Conservation (phyloP, 2,329 filamentous ascomycete genomes). For the Aulographum hederae region DNA sequence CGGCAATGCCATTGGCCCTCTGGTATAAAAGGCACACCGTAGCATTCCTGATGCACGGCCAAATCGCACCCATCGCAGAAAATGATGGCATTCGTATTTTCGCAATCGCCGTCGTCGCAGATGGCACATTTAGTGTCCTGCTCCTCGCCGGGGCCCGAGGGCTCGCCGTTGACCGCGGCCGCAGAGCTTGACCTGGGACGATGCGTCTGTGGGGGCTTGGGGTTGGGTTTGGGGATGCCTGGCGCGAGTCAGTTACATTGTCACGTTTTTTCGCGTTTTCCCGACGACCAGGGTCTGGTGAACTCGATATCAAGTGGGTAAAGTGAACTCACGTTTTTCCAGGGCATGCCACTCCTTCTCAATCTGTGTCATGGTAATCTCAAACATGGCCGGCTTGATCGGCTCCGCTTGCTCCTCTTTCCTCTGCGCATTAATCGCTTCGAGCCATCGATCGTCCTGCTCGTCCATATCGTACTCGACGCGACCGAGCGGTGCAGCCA, state of each 20-base stretch:
- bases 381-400: slow-evolving; percentile 86
- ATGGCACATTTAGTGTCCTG: slow-evolving; percentile 96
- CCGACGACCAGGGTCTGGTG: slow-evolving; percentile 1
- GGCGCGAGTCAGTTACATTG: slow-evolving; percentile 1
- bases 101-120: slow-evolving; percentile 97
- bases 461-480: slow-evolving; percentile 99
- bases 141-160: slow-evolving; percentile 63
- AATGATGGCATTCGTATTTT: slow-evolving; percentile 97
- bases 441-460: slow-evolving; percentile 92
- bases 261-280: slow-evolving; percentile 2
- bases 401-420: slow-evolving; percentile 56
- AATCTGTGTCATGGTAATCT: slow-evolving; percentile 96
- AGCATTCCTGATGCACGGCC: slow-evolving; percentile 96
- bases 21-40: slow-evolving; percentile 94
- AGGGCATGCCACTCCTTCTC: slow-evolving; percentile 97
- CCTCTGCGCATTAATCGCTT: slow-evolving; percentile 62
- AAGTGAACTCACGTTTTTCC: slow-evolving; percentile 49
- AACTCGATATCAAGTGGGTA: neutral
- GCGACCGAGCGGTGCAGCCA: slow-evolving; percentile 42
- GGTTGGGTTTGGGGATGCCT: slow-evolving; percentile 83
- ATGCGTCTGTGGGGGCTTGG: slow-evolving; percentile 88
- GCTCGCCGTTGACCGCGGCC: slow-evolving; percentile 87
- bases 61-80: slow-evolving; percentile 97
- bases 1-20: slow-evolving; percentile 97
- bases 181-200: slow-evolving; percentile 84